phyloP scores from a whole-genome alignment of 192 early-diverging fungal genomes.

The Chytriomyces hyalinus region DNA sequence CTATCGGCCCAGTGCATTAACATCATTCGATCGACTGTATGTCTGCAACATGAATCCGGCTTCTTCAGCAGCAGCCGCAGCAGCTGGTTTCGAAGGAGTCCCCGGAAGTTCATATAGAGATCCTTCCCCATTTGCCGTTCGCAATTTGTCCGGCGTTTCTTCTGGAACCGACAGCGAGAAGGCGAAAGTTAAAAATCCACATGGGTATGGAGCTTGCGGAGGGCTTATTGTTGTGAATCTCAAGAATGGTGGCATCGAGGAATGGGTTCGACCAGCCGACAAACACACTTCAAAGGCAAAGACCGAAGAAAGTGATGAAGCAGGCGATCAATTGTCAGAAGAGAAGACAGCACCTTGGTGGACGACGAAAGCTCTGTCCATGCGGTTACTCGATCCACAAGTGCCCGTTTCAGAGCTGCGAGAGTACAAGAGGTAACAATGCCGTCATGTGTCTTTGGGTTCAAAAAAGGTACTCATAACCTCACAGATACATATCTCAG shows the following conservation, averaged over 20 bases:
- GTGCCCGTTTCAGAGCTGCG: constrained; percentile 52
- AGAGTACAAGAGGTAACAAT: constrained; percentile 56
- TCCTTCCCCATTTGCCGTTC: constrained; percentile 56
- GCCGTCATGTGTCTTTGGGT: not conserved
- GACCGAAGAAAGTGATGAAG: constrained; percentile 18
- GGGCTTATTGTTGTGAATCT: not conserved
- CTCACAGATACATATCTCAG: constrained; percentile 48
- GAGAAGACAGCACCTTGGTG: constrained; percentile 51
- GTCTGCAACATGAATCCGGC: constrained; percentile 83
- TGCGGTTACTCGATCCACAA: constrained; percentile 54
- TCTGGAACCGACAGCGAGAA: not conserved
- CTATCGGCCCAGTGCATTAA: constrained; percentile 79
- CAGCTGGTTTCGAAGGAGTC: not conserved
- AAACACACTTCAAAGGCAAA: not conserved
- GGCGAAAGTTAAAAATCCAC: not conserved
- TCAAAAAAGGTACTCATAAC: no score
- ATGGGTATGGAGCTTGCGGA: not conserved
- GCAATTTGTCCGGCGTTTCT: not conserved
- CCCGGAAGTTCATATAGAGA: constrained; percentile 25
- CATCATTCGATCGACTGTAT: constrained; percentile 79
- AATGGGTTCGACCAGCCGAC: constrained; percentile 3
- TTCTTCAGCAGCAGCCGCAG: not conserved
- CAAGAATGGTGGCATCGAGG: not conserved
- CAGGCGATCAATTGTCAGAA: not conserved
- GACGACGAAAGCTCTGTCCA: constrained; percentile 54